Evolutionary conservation across 2,329 filamentous ascomycete genomes (phyloP).

Genomic region (Epichloe scottii): DNA sequence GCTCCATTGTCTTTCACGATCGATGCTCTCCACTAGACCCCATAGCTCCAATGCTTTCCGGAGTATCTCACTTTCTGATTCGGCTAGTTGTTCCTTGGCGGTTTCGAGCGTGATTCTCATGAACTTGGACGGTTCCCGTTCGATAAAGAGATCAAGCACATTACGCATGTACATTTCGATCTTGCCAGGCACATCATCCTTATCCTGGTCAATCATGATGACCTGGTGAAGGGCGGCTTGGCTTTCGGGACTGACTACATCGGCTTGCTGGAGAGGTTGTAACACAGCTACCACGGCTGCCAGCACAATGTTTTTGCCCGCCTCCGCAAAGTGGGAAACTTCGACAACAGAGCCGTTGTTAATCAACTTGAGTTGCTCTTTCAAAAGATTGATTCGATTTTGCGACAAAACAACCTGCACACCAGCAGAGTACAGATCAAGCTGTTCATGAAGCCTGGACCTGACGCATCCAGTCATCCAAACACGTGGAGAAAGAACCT

Average conservation of each 20-base stretch:
- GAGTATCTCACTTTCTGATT: conserved; percentile 41
- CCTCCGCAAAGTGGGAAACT: conserved; percentile 46
- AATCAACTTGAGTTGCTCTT: conserved; percentile 34
- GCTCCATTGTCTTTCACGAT: conserved; percentile 50
- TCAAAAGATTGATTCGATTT: conserved; percentile 43
- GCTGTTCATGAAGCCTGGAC: conserved; percentile 47
- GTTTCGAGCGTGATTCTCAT: conserved; percentile 45
- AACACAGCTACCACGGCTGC: conserved; percentile 20
- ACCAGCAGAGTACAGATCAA: conserved; percentile 51
- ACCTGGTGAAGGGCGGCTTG: conserved; percentile 20
- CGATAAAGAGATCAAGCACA: conserved; percentile 44
- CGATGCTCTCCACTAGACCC: conserved; percentile 52
- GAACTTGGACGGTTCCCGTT: conserved; percentile 46
- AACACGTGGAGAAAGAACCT: conserved; percentile 50
- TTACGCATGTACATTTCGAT: conserved; percentile 49
- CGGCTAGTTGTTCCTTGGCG: conserved; percentile 32
- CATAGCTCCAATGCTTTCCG: conserved; percentile 49
- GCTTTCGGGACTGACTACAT: conserved; percentile 18
- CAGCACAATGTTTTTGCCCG: conserved; percentile 30
- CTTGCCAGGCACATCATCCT: conserved; percentile 45
- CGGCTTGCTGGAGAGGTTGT: conserved; percentile 24
- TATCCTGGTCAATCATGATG: conserved; percentile 49
- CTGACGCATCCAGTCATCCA: conserved; percentile 53
- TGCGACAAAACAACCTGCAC: conserved; percentile 51
- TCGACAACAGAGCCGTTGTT: conserved; percentile 40